Evolutionary conservation across 176 grass and related monocot species (phyloP).

Genomic region (Triticum timopheevii): DNA sequence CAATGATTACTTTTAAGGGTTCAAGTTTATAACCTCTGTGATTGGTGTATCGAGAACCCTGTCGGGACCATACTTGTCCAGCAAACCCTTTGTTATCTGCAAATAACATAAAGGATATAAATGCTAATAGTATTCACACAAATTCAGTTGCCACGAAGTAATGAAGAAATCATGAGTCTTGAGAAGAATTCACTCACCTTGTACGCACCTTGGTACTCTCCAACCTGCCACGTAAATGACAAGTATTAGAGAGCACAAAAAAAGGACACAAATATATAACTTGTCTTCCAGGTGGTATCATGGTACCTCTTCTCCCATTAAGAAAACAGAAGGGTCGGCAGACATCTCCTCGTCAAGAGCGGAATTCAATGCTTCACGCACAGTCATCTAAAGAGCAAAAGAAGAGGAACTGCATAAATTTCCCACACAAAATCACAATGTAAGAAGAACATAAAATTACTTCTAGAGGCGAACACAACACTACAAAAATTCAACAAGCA

Average conservation of each 20-base stretch:
- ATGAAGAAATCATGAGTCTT: not conserved
- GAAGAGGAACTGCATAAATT: slow-evolving; percentile 36
- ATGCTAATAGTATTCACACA: not conserved
- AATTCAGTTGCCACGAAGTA: not conserved
- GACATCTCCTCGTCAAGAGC: slow-evolving; percentile 99
- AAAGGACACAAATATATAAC: not conserved
- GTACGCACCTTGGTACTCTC: slow-evolving; percentile 96
- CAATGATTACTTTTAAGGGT: not conserved
- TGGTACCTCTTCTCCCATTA: slow-evolving; percentile 97
- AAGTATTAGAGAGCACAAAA: slow-evolving; percentile 13
- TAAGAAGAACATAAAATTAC: not conserved
- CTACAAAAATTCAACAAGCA: not conserved
- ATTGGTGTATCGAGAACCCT: slow-evolving; percentile 99
- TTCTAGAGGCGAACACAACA: not conserved
- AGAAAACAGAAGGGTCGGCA: slow-evolving; percentile 89
- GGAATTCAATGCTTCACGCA: slow-evolving; percentile 89
- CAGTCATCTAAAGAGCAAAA: slow-evolving; percentile 67
- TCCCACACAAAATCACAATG: not conserved
- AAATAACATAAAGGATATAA: slow-evolving; percentile 15
- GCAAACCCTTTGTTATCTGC: slow-evolving; percentile 94
- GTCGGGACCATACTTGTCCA: slow-evolving; percentile 97
- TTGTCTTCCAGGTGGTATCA: slow-evolving; percentile 47
- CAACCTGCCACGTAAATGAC: slow-evolving; percentile 54
- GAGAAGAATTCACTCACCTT: slow-evolving; percentile 56
- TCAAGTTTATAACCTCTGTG: slow-evolving; percentile 61